Base-by-base conservation (phyloP, 169 alveolate species). In the Cryptosporidium bovis region DNA sequence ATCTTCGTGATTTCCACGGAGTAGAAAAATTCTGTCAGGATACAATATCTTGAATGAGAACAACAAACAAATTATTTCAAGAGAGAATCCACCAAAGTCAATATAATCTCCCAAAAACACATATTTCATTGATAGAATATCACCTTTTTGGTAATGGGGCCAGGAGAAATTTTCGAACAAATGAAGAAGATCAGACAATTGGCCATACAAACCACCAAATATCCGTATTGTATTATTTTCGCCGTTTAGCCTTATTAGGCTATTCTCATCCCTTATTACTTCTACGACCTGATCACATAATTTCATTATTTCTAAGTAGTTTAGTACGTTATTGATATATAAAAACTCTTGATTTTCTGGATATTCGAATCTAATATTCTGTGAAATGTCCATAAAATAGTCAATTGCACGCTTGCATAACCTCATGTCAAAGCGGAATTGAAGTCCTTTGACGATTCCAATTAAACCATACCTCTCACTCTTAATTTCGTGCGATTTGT, bases 1-100 rank as follows among this genome's bases (percentile, higher is more conserved):
- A 16, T 85, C 92, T 71, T 94, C 97, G 71, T 94, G 97, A 68
- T 94, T 94, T 18, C 97, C 97, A 66, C 97, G 91, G 33, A 94
- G 91, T 62, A 93, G 82, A 82, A 90, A 91, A n/a, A 94, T 77
- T 51, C 91, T 94, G 29, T 85, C 82, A 31, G 91, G 90, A 46
- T 65, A 90, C 67, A 71, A 50, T 51, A 92, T 90, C 65, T 94
- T 94, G 48, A 94, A 46, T 18, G 94, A 67, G 53, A 83, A 87
- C 51, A 93, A 62, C 46, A 93, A 66, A 13, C 84, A 71, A 0
- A 91, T 65, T 1, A 91, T 94, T 67, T 93, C 96, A 2, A 92
- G 82, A 10, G 95, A 93, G 66, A 90, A 93, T 24, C 83, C 68
- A 1, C 96, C 96, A 64, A 93, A 82, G 64, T 92, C 96, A n/a